Evolutionary conservation across 1,284 basidiomycete species (phyloP).

Genomic region (Apiotrichum siamense): DNA sequence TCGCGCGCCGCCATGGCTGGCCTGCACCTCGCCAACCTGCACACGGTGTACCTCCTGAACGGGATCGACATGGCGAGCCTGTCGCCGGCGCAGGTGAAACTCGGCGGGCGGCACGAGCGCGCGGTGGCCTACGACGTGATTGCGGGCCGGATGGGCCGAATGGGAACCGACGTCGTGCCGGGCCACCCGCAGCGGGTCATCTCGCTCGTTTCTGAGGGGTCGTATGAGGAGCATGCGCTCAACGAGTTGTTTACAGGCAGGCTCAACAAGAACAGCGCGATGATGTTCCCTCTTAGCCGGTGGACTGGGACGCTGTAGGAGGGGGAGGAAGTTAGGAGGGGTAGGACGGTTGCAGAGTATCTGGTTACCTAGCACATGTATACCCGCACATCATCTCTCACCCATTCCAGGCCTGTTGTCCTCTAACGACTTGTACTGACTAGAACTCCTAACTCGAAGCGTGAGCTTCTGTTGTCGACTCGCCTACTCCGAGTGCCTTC

Average conservation of each 20-base stretch:
- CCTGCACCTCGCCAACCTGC: conserved; percentile 25
- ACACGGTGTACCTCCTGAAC: conserved; percentile 29
- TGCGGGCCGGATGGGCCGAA: conserved; percentile 28
- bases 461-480: too few relatives aligned
- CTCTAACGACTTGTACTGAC: too few relatives aligned
- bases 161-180: conserved; percentile 15
- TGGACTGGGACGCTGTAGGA: conserved; percentile 8
- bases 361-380: conserved; percentile 1
- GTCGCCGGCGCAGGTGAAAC: conserved; percentile 11
- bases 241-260: conserved; percentile 20
- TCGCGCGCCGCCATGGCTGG: conserved; percentile 25
- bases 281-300: neutral
- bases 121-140: conserved; percentile 22
- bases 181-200: conserved; percentile 20
- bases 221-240: conserved; percentile 22
- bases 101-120: conserved; percentile 13
- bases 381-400: neutral
- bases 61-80: conserved; percentile 29
- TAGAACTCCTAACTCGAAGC: too few relatives aligned
- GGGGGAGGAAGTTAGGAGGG: too few relatives aligned
- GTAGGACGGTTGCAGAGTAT: too few relatives aligned
- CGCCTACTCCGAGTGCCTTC: too few relatives aligned
- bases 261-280: neutral
- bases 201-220: conserved; percentile 20
- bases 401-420: too few relatives aligned